These are phyloP conservation scores for Stipa capillata DNA, from an alignment of 176 grass and related monocot species.

Conservation along the genomic window DNA sequence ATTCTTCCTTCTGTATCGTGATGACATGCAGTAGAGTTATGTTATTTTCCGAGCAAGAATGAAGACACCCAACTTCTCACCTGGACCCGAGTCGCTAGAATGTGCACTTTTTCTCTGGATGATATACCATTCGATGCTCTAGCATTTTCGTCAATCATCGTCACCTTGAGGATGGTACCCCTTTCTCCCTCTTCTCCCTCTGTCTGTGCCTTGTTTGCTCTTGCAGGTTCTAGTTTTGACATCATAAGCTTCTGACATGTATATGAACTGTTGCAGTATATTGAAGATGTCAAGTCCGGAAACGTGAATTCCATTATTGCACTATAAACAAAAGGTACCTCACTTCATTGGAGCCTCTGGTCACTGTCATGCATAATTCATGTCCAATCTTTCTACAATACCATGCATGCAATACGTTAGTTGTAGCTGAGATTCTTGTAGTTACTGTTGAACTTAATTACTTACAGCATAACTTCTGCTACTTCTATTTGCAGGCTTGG, in stretches of 20 bases:
- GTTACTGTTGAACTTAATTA: neutral
- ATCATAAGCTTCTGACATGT: neutral
- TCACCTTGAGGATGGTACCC: conserved; percentile 86
- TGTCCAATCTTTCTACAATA: neutral
- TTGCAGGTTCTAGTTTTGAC: neutral
- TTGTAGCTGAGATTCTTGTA: neutral
- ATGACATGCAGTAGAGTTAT: conserved; percentile 99
- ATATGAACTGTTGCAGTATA: conserved; percentile 49
- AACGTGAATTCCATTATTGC: conserved; percentile 89
- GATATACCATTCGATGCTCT: conserved; percentile 96
- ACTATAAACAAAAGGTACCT: conserved; percentile 92
- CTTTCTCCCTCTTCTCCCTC: neutral
- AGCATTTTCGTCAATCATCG: conserved; percentile 95
- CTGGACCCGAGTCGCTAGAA: conserved; percentile 79
- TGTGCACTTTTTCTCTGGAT: conserved; percentile 82
- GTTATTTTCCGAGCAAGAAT: conserved; percentile 99
- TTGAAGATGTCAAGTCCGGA: conserved; percentile 70
- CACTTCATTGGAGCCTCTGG: neutral
- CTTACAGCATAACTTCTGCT: neutral
- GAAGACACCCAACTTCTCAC: conserved; percentile 70
- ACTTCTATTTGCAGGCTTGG: conserved; percentile 52
- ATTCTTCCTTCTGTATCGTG: conserved; percentile 41
- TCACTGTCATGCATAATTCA: neutral
- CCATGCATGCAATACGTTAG: neutral
- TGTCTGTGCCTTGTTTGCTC: neutral